phyloP scores from a whole-genome alignment of 306 rosid genomes.

The Comarum palustre region DNA sequence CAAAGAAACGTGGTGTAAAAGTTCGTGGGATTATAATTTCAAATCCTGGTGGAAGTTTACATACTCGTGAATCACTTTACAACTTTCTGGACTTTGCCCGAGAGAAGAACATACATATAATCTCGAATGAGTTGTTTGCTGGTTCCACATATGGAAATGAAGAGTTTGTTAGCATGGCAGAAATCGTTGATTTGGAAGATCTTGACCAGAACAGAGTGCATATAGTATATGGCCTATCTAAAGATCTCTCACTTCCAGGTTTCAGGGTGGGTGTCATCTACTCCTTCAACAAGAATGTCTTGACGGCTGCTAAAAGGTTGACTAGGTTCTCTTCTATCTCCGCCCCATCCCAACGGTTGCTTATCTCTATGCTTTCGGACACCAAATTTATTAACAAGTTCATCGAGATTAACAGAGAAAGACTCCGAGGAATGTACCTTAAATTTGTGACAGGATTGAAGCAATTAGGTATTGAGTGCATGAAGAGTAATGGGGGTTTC shows the following conservation, averaged over 20 bases:
- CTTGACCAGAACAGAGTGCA: constrained; percentile 74
- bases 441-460: constrained; percentile 65
- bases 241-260: constrained; percentile 78
- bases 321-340: constrained; percentile 71
- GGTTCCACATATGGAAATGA: constrained; percentile 51
- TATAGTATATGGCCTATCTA: constrained; percentile 64
- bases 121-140: constrained; percentile 66
- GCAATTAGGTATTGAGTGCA: constrained; percentile 67
- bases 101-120: constrained; percentile 87
- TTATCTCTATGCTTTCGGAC: constrained; percentile 78
- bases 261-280: constrained; percentile 69
- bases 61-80: constrained; percentile 53
- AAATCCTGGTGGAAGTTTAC: constrained; percentile 66
- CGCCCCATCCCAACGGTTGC: constrained; percentile 64
- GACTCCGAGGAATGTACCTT: constrained; percentile 47
- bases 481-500: constrained; percentile 68
- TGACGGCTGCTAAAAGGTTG: constrained; percentile 63
- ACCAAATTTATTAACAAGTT: constrained; percentile 48
- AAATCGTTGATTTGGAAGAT: constrained; percentile 61
- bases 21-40: constrained; percentile 79
- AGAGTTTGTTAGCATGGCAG: constrained; percentile 81
- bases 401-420: constrained; percentile 42
- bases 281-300: constrained; percentile 59
- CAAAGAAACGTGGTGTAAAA: constrained; percentile 77
- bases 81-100: constrained; percentile 79